Base-by-base conservation (phyloP, 1,284 basidiomycete genomes). In the Microbotryum saponariae region DNA sequence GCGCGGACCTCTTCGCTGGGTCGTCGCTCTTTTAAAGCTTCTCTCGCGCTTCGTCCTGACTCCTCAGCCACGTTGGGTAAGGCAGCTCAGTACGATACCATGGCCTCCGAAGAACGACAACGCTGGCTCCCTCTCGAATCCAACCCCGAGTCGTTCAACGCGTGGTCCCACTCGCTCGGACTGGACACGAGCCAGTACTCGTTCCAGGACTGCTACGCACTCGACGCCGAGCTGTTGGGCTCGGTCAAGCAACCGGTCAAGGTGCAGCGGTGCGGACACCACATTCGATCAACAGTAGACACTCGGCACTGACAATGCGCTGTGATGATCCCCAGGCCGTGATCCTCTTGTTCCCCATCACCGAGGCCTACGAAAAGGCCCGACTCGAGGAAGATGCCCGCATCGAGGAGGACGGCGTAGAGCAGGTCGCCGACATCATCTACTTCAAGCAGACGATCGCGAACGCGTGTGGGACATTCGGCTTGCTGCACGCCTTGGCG, bases 381-480 rank as follows among this genome's bases (percentile, higher is more conserved):
- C 78, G 84, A 44, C 78, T 78, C 55, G 77, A 78, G 60, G 87
- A 87, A 60, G 86, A 88, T 66, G 75, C 73, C 33, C 74, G 75
- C 66, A 79, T 85, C 64, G 73, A 72, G 55, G 73, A 70, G 56
- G 78, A 75, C 37, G 82, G 82, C 1, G 82, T 83, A 59, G 77
- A 79, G 2, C 74, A 77, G 0, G 70, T 88, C 8, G 83, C 87
- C 71, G 78, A 81, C 0, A 74, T 89, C 6, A 76, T 89, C 60
- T 89, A 83, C 73, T 77, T 79, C 70, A 78, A 78, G 66, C 78
- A 79, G 71, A 78, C 77, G 8, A 77, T 92, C 63, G 76, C 80
- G 2, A 92, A 92, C 72, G 90, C 91, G 0, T 93, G 91, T 71
- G 91, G 91, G 2, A 91, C 90, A 0, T 91, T 93, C 70, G 91